Conservation (phyloP, 495 filamentous ascomycete species). For the Tuber borchii region DNA sequence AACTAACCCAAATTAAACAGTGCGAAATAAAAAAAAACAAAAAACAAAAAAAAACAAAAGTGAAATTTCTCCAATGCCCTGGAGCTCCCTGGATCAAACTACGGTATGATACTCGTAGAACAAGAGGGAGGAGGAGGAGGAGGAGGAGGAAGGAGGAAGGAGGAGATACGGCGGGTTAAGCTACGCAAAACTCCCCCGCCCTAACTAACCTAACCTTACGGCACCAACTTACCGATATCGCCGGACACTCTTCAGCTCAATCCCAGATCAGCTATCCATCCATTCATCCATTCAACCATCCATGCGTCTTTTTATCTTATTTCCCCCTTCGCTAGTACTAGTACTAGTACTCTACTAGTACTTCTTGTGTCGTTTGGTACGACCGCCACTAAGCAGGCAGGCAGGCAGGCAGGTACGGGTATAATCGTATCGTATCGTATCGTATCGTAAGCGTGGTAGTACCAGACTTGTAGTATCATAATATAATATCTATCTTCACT, state of each 20-base stretch:
- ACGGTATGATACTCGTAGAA: no score
- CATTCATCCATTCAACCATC: neutral
- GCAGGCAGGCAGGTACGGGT: neutral
- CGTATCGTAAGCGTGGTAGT: neutral
- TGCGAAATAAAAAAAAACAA: no score
- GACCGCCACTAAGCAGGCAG: neutral
- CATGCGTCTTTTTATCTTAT: neutral
- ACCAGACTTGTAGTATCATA: neutral
- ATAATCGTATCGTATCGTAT: neutral
- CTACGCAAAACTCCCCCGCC: no score
- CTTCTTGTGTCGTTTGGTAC: neutral
- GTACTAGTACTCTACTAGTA: no score
- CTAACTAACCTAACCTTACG: no score
- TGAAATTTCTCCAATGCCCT: neutral
- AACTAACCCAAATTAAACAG: conserved; percentile 6
- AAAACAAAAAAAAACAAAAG: neutral
- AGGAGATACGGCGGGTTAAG: neutral
- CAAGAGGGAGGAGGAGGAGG: no score
- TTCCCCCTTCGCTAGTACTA: no score
- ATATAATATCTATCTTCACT: no score
- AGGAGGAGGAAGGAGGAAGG: no score
- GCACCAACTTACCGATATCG: neutral
- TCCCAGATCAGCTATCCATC: neutral
- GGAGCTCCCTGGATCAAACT: neutral
- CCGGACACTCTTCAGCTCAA: neutral